Percentiles rank a stretch among this genome's conserved stretches.
These are phyloP conservation scores for Rhodamnia rubescens DNA, from an alignment of 345 rosid species.

Conservation along the genomic window DNA sequence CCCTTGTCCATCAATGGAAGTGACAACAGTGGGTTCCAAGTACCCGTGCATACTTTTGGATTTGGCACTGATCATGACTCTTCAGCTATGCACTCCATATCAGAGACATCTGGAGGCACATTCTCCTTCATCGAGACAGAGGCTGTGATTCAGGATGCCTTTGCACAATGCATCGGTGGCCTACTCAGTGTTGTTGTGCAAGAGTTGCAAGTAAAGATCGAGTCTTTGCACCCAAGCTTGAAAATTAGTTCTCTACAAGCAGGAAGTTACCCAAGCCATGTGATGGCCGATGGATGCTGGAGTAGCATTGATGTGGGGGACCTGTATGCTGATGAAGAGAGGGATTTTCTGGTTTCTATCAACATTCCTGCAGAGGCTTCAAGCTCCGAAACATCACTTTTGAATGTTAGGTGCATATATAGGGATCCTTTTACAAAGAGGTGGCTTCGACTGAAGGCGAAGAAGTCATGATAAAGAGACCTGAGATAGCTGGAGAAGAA, in stretches of 20 bases:
- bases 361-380: constrained; percentile 54
- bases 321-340: constrained; percentile 88
- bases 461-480: constrained; percentile 48
- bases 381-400: constrained; percentile 34
- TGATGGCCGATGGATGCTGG: constrained; percentile 26
- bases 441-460: constrained; percentile 38
- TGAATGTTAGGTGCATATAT: constrained; percentile 65
- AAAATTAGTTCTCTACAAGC: constrained; percentile 55
- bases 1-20: constrained; percentile 49
- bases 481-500: constrained; percentile 33
- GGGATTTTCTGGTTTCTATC: constrained; percentile 76
- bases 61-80: constrained; percentile 95
- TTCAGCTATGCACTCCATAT: constrained; percentile 80
- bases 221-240: constrained; percentile 37
- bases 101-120: constrained; percentile 86
- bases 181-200: constrained; percentile 89
- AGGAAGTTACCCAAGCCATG: constrained; percentile 60
- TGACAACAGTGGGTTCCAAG: constrained; percentile 48
- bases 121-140: constrained; percentile 93
- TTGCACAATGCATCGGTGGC: constrained; percentile 98
- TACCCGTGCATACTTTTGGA: constrained; percentile 89
- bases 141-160: constrained; percentile 87
- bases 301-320: constrained; percentile 75
- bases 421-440: constrained; percentile 71
- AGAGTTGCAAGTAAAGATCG: constrained; percentile 62